A percentile compares a stretch with the other conserved stretches of the same genome.
Conservation (phyloP, 2,329 filamentous ascomycete species). For the Fusarium sp. region DNA sequence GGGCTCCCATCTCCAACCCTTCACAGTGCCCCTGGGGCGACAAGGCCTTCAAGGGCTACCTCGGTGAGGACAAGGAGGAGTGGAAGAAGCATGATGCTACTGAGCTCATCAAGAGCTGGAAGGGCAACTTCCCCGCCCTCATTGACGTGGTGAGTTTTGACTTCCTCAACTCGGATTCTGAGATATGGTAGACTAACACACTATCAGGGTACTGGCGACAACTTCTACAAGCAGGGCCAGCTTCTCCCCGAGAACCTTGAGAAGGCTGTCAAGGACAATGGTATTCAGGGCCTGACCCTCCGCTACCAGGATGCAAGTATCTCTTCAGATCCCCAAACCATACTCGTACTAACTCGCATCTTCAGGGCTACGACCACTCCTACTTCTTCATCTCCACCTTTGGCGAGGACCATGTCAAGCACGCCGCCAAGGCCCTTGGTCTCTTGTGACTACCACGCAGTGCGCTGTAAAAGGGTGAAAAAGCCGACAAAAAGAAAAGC, state of each 20-base stretch:
- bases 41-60: slow-evolving; percentile 93
- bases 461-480: slow-evolving; percentile 35
- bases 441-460: slow-evolving; percentile 46
- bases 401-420: slow-evolving; percentile 87
- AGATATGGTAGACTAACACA: background rate
- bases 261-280: slow-evolving; percentile 78
- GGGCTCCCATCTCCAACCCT: slow-evolving; percentile 91
- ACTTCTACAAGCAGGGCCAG: slow-evolving; percentile 95
- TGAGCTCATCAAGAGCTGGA: slow-evolving; percentile 82
- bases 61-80: slow-evolving; percentile 77
- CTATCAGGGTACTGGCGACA: slow-evolving; percentile 83
- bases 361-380: slow-evolving; percentile 89
- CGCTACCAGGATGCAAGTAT: slow-evolving; percentile 77
- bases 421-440: slow-evolving; percentile 84
- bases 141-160: slow-evolving; percentile 79
- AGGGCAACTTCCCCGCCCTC: slow-evolving; percentile 75
- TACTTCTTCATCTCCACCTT: slow-evolving; percentile 97
- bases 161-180: background rate
- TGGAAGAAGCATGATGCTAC: slow-evolving; percentile 95
- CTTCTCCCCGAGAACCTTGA: slow-evolving; percentile 93
- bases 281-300: slow-evolving; percentile 76
- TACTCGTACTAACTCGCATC: background rate
- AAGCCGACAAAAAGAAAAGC: background rate
- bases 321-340: background rate
- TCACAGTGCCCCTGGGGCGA: slow-evolving; percentile 88